Conservation (phyloP, 2,329 filamentous ascomycete species). For the Colletotrichum tropicale region DNA sequence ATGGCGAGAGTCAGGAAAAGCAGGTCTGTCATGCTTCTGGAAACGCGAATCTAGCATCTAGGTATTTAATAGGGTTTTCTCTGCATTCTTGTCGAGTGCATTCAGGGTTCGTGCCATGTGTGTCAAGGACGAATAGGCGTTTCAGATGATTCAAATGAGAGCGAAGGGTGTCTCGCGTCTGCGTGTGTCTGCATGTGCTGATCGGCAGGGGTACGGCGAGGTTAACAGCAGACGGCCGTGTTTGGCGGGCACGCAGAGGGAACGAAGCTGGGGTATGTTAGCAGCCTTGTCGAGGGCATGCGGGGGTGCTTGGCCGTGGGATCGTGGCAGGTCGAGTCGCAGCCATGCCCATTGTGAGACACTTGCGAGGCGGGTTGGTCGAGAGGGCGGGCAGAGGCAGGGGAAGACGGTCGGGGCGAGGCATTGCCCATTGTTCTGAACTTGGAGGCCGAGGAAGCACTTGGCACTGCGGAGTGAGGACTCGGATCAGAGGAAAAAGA, state of each 20-base stretch:
- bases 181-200: neutral
- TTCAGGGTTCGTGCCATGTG: conserved; percentile 7
- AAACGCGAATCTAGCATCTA: neutral
- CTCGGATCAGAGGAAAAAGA: neutral
- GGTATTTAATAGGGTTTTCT: conserved; percentile 8
- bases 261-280: neutral
- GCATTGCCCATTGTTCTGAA: neutral
- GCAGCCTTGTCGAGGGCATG: neutral
- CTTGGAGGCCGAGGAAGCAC: neutral
- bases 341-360: conserved; percentile 8
- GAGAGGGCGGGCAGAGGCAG: neutral
- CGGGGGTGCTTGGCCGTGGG: neutral
- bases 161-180: neutral
- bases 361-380: neutral
- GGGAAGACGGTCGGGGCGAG: neutral
- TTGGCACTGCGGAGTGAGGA: neutral
- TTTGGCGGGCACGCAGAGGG: neutral
- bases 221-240: neutral
- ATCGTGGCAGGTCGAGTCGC: conserved; percentile 3
- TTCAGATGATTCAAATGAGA: conserved; percentile 7
- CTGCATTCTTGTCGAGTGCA: neutral
- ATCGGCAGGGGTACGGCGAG: neutral
- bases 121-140: conserved; percentile 7
- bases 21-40: neutral
- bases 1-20: neutral